Evolutionary conservation across 257 asterid species (phyloP).

Genomic region (Solanum arcanum): DNA sequence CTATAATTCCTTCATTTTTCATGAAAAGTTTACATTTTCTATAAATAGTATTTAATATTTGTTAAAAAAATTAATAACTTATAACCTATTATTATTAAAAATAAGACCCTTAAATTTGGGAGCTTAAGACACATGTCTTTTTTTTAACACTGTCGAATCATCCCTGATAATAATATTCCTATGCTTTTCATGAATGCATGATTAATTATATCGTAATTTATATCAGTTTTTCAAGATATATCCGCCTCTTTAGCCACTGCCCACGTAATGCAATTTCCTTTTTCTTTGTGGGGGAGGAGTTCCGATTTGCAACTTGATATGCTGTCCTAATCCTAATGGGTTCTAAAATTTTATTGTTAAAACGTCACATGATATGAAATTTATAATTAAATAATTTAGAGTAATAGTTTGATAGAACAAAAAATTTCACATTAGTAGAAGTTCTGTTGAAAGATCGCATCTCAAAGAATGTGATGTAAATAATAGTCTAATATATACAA

Average conservation of each 20-base stretch:
- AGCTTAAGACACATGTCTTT: too few relatives aligned
- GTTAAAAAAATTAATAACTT: too few relatives aligned
- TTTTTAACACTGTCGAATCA: too few relatives aligned
- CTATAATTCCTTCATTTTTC: too few relatives aligned
- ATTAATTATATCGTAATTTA: too few relatives aligned
- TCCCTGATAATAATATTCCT: too few relatives aligned
- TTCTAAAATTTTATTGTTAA: not conserved
- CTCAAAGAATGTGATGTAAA: not conserved
- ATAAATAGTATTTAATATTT: too few relatives aligned
- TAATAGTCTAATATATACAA: fast-evolving
- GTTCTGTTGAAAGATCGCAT: not conserved
- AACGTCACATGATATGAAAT: not conserved
- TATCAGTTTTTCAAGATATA: too few relatives aligned
- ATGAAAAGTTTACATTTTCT: too few relatives aligned
- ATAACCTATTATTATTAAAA: too few relatives aligned
- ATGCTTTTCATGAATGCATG: too few relatives aligned
- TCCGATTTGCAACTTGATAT: not conserved
- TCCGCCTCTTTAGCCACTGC: too few relatives aligned
- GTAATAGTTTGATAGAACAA: not conserved
- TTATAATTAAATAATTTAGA: not conserved
- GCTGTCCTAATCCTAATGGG: not conserved
- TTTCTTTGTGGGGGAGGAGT: not conserved
- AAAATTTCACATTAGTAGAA: fast-evolving
- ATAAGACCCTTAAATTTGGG: fast-evolving
- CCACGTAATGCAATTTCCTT: not conserved